Base-by-base conservation (phyloP, 192 early-diverging fungal genomes). In the Podila horticola region DNA sequence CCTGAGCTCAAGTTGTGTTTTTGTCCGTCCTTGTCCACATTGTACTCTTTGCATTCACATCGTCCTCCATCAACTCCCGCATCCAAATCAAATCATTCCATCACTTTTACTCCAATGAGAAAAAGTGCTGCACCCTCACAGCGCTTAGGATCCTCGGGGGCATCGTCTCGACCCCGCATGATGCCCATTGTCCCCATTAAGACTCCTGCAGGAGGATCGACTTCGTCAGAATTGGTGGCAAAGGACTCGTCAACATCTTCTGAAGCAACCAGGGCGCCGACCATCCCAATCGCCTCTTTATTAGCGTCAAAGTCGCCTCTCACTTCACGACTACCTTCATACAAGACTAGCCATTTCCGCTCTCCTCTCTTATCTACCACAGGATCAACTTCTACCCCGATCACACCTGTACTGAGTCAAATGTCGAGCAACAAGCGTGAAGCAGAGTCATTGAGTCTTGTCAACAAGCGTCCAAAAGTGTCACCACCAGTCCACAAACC, bases 201-300 rank as follows among this genome's bases (percentile, higher is more conserved):
- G 12, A 55, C 52, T 24, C 6, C 20, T 6, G 34, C 2, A 22
- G 24, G 24, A 24, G 20, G 6, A 55, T 55, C 52, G 11, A 2
- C 51, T 55, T 8, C 24, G 52, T 26, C 52, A 55, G 52, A 55
- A 55, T 55, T 55, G 20, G 52, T 55, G 52, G 52, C 52, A 55
- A 55, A n/a, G 8, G 52, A 55, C 22, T 55, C 52, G 6, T 24
- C 52, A 9, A 55, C 52, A n/a, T 55, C 51, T 52, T 22, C 17
- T 24, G 9, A 22, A 8, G 50, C 17, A 17, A n/a, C 6, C 52
- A 11, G 7, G 24, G 52, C 4, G 7, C 17, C 50, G 12, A 17
- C 20, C n/a, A 55, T 55, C 12, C 20, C 20, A 24, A 10, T 17
- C 19, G 20, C 4, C 50, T 52, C 50, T 22, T 52, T 19, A 17